Percentiles rank a stretch among this genome's conserved stretches.
Conservation (phyloP, 805 yeast genomes). For the Metschnikowia vanudenii region DNA sequence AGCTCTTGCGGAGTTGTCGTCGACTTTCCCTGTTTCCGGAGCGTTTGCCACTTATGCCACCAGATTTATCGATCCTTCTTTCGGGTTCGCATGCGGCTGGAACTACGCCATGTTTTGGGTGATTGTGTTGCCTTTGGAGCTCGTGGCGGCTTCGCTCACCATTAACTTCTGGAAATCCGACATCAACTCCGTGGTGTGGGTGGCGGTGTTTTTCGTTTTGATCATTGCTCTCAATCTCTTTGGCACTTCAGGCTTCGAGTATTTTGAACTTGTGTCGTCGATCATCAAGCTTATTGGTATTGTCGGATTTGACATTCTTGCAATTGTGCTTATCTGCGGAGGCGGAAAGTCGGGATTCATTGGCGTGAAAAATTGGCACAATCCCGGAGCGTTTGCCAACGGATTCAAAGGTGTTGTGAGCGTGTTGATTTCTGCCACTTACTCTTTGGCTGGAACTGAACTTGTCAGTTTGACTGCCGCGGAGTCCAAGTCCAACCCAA, state of each 20-base stretch:
- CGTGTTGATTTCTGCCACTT: conserved; percentile 41
- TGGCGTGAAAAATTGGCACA: conserved; percentile 38
- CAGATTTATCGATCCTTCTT: conserved; percentile 42
- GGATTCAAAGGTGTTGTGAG: conserved; percentile 39
- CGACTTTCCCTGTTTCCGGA: conserved; percentile 40
- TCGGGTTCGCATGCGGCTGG: conserved; percentile 48
- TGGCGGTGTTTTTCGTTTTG: conserved; percentile 38
- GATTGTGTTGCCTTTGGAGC: conserved; percentile 42
- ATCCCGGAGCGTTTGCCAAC: conserved; percentile 37
- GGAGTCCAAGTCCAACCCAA: conserved; percentile 37
- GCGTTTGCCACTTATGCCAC: conserved; percentile 42
- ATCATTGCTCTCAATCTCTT: conserved; percentile 34
- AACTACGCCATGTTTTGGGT: conserved; percentile 46
- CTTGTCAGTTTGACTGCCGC: conserved; percentile 40
- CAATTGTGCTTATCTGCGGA: conserved; percentile 40
- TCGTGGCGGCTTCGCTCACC: conserved; percentile 42
- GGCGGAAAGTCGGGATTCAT: conserved; percentile 39
- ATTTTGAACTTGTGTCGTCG: conserved; percentile 37
- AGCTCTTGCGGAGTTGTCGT: conserved; percentile 39
- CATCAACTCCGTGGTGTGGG: conserved; percentile 43
- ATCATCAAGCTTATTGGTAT: conserved; percentile 37
- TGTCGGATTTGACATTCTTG: conserved; percentile 42
- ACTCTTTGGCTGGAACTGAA: conserved; percentile 45
- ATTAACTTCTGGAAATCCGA: conserved; percentile 40
- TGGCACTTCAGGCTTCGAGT: conserved; percentile 39